Conservation (phyloP, 1,284 basidiomycete species). For the Pascua sp. region DNA sequence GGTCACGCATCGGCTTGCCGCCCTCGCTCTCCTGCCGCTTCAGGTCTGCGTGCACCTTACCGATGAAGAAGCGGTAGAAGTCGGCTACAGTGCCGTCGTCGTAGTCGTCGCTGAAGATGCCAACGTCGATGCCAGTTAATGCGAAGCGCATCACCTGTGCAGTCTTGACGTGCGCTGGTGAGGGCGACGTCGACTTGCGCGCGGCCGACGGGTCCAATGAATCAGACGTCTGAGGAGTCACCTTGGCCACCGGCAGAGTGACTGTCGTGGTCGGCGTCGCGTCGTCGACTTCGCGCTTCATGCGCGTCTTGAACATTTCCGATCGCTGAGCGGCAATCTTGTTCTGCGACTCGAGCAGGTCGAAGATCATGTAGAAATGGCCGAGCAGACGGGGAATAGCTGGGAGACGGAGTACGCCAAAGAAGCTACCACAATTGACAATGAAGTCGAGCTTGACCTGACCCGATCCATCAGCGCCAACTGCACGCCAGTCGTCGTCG, state of each 20-base stretch:
- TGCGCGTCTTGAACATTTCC: slow-evolving; percentile 68
- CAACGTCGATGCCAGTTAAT: slow-evolving; percentile 39
- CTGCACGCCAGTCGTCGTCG: slow-evolving; percentile 74
- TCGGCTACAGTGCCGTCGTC: slow-evolving; percentile 30
- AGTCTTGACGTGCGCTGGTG: slow-evolving; percentile 23
- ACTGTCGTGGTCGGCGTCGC: slow-evolving; percentile 77
- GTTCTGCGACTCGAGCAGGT: slow-evolving; percentile 65
- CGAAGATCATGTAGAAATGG: slow-evolving; percentile 40
- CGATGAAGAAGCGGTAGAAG: slow-evolving; percentile 43
- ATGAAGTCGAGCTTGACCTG: slow-evolving; percentile 72
- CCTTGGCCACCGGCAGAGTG: slow-evolving; percentile 60
- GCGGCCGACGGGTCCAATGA: slow-evolving; percentile 63
- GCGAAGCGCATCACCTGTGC: slow-evolving; percentile 43
- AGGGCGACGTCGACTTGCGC: slow-evolving; percentile 20
- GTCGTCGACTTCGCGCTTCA: slow-evolving; percentile 54
- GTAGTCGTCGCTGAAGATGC: slow-evolving; percentile 39
- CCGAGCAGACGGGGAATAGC: slow-evolving; percentile 42
- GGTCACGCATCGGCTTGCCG: slow-evolving; percentile 27
- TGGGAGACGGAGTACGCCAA: slow-evolving; percentile 65
- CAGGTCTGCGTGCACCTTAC: slow-evolving; percentile 37
- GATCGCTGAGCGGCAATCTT: slow-evolving; percentile 50
- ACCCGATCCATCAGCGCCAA: slow-evolving; percentile 53
- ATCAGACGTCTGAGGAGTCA: slow-evolving; percentile 20
- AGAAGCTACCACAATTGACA: slow-evolving; percentile 67
- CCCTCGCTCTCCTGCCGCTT: slow-evolving; percentile 21